Evolutionary conservation across 2,329 filamentous ascomycete species (phyloP), one percentile per base, ranked within the genome.

Genomic region (Eutypa lata): DNA sequence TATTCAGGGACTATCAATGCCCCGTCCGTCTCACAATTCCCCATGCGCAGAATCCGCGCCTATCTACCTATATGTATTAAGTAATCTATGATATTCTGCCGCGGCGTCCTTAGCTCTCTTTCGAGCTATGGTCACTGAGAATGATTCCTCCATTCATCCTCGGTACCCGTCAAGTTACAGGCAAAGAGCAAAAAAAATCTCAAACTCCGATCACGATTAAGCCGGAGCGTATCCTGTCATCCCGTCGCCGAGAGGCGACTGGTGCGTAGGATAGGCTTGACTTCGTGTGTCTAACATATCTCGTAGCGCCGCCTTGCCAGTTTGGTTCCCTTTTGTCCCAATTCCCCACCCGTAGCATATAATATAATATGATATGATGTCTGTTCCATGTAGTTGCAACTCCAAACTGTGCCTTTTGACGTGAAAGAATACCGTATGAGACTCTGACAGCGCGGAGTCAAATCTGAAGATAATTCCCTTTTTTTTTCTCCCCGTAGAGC

Each of bases 181-280:
- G 91, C 91, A 88, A 79, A 96, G 82, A 96, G 73, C 71, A 83
- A 82, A 71, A 35, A 14, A 35, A 35, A 35, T 14, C 31, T 56
- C 56, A 60, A 66, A 52, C 61, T 56, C 53, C 54, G 88, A 90
- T 90, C 89, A 87, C 90, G 88, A 96, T 94, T 96, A 96, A 97
- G 92, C 92, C 91, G 92, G 92, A 96, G 91, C 90, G 84, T 83
- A 86, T 87, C 86, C 85, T 92, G 87, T 82, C 90, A 86, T 84
- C 81, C 84, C 80, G 78, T 77, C 75, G 75, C 83, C 77, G 89
- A 96, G 76, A 95, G 89, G 83, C 78, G 71, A 71, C 74, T 78
- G 85, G 84, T 88, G 90, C 87, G 85, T 96, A 89, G 90, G 87
- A 84, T 86, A 81, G 78, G 90, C 83, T 96, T 96, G 92, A 96